Percentiles rank a stretch among this genome's conserved stretches.
Evolutionary conservation across 495 filamentous ascomycete genomes (phyloP).

Genomic region (Penicillium argentinense): DNA sequence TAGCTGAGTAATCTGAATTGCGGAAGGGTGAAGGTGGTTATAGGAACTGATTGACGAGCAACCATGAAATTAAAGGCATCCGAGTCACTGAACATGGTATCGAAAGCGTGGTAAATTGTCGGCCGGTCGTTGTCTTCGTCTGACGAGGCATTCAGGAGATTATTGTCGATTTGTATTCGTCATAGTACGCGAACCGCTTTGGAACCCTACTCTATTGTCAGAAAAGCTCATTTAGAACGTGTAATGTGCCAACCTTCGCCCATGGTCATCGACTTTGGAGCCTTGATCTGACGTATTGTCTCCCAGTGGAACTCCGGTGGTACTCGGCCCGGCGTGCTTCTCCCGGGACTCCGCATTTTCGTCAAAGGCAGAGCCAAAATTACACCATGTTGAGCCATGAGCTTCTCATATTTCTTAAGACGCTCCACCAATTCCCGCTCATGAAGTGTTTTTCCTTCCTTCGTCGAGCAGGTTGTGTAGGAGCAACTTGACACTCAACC

Average conservation of each 20-base stretch:
- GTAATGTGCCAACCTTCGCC: not conserved
- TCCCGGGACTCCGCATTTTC: not conserved
- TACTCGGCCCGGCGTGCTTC: not conserved
- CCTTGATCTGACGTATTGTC: not conserved
- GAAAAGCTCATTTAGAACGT: not conserved
- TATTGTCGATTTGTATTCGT: slow-evolving; percentile 17
- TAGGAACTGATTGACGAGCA: slow-evolving; percentile 46
- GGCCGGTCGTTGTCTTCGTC: slow-evolving; percentile 60
- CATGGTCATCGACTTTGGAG: not conserved
- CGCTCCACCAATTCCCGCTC: slow-evolving; percentile 20
- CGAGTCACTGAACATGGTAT: slow-evolving; percentile 50
- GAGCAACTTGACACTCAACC: slow-evolving; percentile 24
- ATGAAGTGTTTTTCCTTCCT: slow-evolving; percentile 19
- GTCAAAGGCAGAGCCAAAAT: slow-evolving; percentile 16
- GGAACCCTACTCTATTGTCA: slow-evolving; percentile 2
- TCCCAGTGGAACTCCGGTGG: not conserved
- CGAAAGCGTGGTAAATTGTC: slow-evolving; percentile 53
- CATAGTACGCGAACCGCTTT: slow-evolving; percentile 19
- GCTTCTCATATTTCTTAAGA: slow-evolving; percentile 26
- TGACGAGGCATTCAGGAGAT: slow-evolving; percentile 50
- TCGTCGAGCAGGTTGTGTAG: slow-evolving; percentile 20
- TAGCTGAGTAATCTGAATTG: slow-evolving; percentile 33
- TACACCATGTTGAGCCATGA: slow-evolving; percentile 28
- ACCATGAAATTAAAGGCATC: slow-evolving; percentile 62
- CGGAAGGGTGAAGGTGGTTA: slow-evolving; percentile 32